These are phyloP conservation scores for Verticillium longisporum DNA, from an alignment of 2,329 filamentous ascomycete genomes.

Conservation along the genomic window DNA sequence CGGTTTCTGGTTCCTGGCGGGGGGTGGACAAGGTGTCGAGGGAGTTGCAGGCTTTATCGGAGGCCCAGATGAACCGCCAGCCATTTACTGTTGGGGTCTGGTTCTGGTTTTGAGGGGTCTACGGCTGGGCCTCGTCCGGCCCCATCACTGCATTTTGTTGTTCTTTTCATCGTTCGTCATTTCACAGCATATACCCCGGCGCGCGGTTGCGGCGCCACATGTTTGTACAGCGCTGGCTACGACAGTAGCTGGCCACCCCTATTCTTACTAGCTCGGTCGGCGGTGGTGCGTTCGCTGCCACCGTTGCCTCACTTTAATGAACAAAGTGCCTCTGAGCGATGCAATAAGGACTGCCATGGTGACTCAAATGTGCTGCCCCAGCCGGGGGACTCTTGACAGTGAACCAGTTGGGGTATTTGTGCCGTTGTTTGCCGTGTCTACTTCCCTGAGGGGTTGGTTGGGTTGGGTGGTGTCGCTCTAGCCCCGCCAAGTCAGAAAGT, in stretches of 20 bases:
- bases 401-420: neutral
- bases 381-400: no score
- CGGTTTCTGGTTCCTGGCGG: neutral
- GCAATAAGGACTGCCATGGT: neutral
- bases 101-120: neutral
- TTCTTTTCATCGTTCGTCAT: neutral
- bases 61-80: neutral
- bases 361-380: neutral
- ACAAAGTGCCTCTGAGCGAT: neutral
- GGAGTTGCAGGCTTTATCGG: neutral
- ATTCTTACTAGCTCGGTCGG: neutral
- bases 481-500: no score
- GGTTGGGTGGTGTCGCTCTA: no score
- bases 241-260: neutral
- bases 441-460: no score
- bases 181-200: constrained; percentile 12
- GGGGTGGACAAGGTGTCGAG: neutral
- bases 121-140: neutral
- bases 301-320: constrained; percentile 1
- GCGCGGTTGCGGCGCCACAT: constrained; percentile 7
- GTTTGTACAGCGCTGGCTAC: neutral
- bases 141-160: neutral
- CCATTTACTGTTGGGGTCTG: neutral
- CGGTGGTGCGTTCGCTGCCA: neutral
- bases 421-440: neutral